Conservation (phyloP, 2,329 filamentous ascomycete genomes). For the Scedosporium boydii region DNA sequence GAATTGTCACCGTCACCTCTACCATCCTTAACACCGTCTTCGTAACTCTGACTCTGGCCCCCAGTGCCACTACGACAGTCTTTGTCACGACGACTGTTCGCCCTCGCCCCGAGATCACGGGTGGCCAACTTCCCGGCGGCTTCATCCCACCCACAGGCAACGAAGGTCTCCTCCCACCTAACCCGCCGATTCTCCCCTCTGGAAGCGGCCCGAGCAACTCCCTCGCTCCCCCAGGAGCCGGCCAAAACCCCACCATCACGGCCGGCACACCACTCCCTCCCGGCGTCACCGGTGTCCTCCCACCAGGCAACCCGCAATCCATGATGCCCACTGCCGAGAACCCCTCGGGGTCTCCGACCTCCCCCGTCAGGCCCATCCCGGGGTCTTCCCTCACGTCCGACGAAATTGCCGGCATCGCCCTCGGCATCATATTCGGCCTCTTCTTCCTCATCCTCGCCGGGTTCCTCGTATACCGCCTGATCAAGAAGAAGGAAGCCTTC, state of each 20-base stretch:
- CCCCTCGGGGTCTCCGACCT: background rate
- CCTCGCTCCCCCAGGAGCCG: background rate
- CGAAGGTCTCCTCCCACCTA: background rate
- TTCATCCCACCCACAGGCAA: background rate
- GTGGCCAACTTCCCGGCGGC: background rate
- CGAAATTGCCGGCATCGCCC: slow-evolving; percentile 18
- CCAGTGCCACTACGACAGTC: slow-evolving; percentile 9
- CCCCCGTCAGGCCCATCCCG: background rate
- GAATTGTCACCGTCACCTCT: slow-evolving; percentile 7
- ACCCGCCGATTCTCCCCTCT: background rate
- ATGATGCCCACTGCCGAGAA: slow-evolving; percentile 6
- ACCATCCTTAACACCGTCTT: slow-evolving; percentile 8
- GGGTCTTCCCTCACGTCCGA: slow-evolving; percentile 12
- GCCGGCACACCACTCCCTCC: background rate
- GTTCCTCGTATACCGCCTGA: slow-evolving; percentile 13
- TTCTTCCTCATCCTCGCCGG: slow-evolving; percentile 13
- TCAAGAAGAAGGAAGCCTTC: slow-evolving; percentile 9
- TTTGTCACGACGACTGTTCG: slow-evolving; percentile 6
- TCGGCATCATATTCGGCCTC: slow-evolving; percentile 16
- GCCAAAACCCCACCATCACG: background rate
- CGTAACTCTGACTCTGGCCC: slow-evolving; percentile 9
- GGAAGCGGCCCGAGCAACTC: background rate
- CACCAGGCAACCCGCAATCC: background rate
- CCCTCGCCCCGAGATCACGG: background rate
- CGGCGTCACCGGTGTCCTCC: background rate